These are phyloP conservation scores for Sporodiniella umbellata DNA, from an alignment of 371 early-diverging fungal genomes.

Conservation along the genomic window DNA sequence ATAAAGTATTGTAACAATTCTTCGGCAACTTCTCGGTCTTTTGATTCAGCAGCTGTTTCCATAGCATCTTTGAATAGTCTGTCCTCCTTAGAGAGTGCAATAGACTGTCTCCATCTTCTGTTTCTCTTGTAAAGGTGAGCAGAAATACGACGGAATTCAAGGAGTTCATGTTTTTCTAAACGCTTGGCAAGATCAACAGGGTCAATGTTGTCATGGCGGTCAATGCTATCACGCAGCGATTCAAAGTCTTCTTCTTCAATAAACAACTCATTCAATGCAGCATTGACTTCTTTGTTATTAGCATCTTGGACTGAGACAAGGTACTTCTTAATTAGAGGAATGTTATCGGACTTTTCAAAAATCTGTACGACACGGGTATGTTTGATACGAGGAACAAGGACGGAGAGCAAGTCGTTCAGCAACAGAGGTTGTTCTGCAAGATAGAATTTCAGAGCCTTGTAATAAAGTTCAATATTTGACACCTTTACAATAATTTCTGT, in stretches of 20 bases:
- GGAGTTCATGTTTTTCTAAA: slow-evolving; percentile 90
- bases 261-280: slow-evolving; percentile 90
- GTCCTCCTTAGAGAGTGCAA: slow-evolving; percentile 94
- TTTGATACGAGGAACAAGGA: slow-evolving; percentile 87
- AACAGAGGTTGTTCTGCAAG: slow-evolving; percentile 92
- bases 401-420: slow-evolving; percentile 87
- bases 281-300: slow-evolving; percentile 92
- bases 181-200: slow-evolving; percentile 85
- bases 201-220: slow-evolving; percentile 91
- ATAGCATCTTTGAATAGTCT: slow-evolving; percentile 95
- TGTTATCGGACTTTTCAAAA: slow-evolving; percentile 94
- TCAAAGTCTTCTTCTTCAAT: slow-evolving; percentile 97
- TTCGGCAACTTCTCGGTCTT: slow-evolving; percentile 83
- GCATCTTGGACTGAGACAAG: slow-evolving; percentile 86
- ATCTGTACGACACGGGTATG: slow-evolving; percentile 94
- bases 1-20: slow-evolving; percentile 94
- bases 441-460: slow-evolving; percentile 95
- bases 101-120: slow-evolving; percentile 93
- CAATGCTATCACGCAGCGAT: slow-evolving; percentile 87
- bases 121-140: slow-evolving; percentile 92
- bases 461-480: slow-evolving; percentile 93
- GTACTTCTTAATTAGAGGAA: slow-evolving; percentile 94
- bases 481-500: slow-evolving; percentile 96
- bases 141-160: slow-evolving; percentile 96
- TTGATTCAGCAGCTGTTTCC: slow-evolving; percentile 92